Conservation (phyloP, 2,329 filamentous ascomycete genomes). For the Epichloe bromicola region DNA sequence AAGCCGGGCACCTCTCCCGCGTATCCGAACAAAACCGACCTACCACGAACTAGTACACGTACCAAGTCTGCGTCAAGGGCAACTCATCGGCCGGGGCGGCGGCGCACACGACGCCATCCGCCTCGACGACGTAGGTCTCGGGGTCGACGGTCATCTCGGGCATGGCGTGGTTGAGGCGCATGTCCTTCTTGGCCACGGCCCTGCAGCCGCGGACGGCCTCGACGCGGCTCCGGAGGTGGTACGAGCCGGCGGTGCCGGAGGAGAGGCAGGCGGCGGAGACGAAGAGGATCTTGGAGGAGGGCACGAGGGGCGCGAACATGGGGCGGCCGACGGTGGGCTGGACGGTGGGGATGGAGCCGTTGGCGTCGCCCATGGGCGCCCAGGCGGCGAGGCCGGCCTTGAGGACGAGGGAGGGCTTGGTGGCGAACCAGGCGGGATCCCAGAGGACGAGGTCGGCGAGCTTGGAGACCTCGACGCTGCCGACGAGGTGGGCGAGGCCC, state of each 20-base stretch:
- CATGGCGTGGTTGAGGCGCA: slow-evolving; percentile 77
- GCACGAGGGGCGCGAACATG: slow-evolving; percentile 71
- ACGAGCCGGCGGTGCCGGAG: slow-evolving; percentile 53
- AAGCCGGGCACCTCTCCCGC: no score
- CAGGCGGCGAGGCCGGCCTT: slow-evolving; percentile 82
- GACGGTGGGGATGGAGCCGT: slow-evolving; percentile 76
- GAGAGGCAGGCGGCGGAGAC: slow-evolving; percentile 63
- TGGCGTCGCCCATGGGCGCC: slow-evolving; percentile 75
- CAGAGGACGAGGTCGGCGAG: slow-evolving; percentile 81
- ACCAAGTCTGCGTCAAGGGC: slow-evolving; percentile 67
- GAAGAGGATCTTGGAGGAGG: slow-evolving; percentile 64
- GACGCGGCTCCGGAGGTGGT: slow-evolving; percentile 65
- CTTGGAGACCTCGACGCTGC: slow-evolving; percentile 80
- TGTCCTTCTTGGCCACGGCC: slow-evolving; percentile 66
- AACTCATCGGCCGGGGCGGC: slow-evolving; percentile 59
- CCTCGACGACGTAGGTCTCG: slow-evolving; percentile 78
- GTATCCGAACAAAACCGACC: no score
- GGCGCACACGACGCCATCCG: slow-evolving; percentile 61
- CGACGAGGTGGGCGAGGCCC: slow-evolving; percentile 77
- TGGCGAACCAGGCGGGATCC: slow-evolving; percentile 74
- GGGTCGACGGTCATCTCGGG: slow-evolving; percentile 87
- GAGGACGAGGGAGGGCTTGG: slow-evolving; percentile 69
- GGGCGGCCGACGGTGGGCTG: slow-evolving; percentile 73
- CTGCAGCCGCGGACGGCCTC: slow-evolving; percentile 70
- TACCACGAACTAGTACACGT: slow-evolving; percentile 31